Conservation (phyloP, 371 early-diverging fungal species). For the Circinella minor region DNA sequence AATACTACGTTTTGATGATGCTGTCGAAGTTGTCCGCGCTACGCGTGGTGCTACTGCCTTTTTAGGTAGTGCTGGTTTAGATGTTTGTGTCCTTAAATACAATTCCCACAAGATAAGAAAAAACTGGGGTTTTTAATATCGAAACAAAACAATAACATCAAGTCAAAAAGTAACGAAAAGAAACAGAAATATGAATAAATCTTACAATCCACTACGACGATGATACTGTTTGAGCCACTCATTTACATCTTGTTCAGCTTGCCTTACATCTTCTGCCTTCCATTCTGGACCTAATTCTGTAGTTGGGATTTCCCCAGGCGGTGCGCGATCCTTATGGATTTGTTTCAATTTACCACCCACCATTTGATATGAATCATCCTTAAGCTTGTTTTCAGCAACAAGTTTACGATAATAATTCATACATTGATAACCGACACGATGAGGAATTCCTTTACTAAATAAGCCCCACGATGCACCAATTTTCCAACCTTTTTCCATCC, state of each 20-base stretch:
- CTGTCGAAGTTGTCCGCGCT: constrained; percentile 9
- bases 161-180: too few relatives aligned
- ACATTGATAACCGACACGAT: constrained; percentile 70
- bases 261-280: constrained; percentile 55
- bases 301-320: constrained; percentile 38
- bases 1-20: constrained; percentile 25
- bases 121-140: too few relatives aligned
- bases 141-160: too few relatives aligned
- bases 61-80: constrained; percentile 22
- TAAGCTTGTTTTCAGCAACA: constrained; percentile 47
- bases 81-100: neutral
- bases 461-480: constrained; percentile 67
- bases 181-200: neutral
- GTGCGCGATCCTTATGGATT: constrained; percentile 41
- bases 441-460: constrained; percentile 60
- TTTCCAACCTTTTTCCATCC: constrained; percentile 52
- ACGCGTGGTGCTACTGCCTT: constrained; percentile 26
- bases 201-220: constrained; percentile 30
- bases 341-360: constrained; percentile 60
- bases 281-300: constrained; percentile 59
- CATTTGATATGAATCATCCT: constrained; percentile 55
- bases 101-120: too few relatives aligned
- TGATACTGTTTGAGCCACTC: constrained; percentile 63
- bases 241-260: constrained; percentile 54
- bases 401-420: constrained; percentile 66